Base-by-base conservation (phyloP, 2,329 filamentous ascomycete genomes). In the Talaromyces sp. region DNA sequence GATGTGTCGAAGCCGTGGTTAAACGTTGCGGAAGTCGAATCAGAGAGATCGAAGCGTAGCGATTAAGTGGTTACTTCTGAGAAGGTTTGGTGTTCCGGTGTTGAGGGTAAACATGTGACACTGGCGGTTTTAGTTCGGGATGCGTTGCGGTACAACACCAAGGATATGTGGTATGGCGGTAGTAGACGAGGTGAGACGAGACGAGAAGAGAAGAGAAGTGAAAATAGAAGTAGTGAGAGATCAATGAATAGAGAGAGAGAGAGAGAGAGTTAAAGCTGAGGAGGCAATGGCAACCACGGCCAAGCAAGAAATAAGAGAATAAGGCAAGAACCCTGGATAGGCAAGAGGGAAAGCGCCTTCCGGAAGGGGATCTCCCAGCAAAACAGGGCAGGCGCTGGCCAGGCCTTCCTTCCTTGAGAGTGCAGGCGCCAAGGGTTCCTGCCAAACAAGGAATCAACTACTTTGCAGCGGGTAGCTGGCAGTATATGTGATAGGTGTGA, bases 371-470 rank as follows among this genome's bases (percentile, higher is more conserved):
- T 22, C 60, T 61, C 43, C 43, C 31, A 56, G 59, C 59, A 49
- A 50, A 62, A 62, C 60, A 62, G 47, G 60, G 60, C 60, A 62
- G 60, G 60, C 47, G 45, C 35, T 62, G 60, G 60, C 47, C 60
- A 43, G 60, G 27, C 60, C n/a, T 49, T 41, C 49, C 16, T 41
- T 50, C 13, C 47, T 43, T 37, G 35, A 1, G 35, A 10, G 35
- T 6, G 10, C 11, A 31, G 27, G 35, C 39, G 39, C 22, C 47
- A 50, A 50, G 47, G 22, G 43, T 49, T 22, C 45, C 45, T 49
- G 45, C 45, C 24, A 49, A 49, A 49, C 45, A 49, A 27, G 45
- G 13, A 49, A 49, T 49, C 45, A 49, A 49, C 19, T 22, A 22
- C 27, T 13, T 10, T 49, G 45, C 45, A 43, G 41, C 16, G 2